These are phyloP conservation scores for Cladosporium sphaerospermum DNA, from an alignment of 2,329 filamentous ascomycete genomes.

Conservation along the genomic window DNA sequence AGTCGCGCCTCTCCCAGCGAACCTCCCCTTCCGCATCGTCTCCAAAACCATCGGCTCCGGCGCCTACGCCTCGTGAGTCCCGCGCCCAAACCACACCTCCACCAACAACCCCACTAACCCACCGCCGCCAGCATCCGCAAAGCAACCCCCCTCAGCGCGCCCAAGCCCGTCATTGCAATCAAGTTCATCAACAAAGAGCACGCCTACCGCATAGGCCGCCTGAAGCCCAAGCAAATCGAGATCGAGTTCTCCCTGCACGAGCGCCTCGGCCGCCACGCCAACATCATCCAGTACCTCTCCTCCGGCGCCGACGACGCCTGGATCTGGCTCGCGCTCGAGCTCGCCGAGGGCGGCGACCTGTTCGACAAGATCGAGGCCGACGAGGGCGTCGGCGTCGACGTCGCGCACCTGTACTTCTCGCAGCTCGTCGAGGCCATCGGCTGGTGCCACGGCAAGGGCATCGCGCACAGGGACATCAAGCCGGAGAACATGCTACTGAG, in stretches of 20 bases:
- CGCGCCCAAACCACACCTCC: not conserved
- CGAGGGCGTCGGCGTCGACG: conserved; percentile 85
- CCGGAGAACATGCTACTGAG: conserved; percentile 94
- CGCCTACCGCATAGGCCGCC: conserved; percentile 78
- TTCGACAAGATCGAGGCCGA: conserved; percentile 99
- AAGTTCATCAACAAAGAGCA: conserved; percentile 99
- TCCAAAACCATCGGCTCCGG: conserved; percentile 95
- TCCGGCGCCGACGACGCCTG: conserved; percentile 79
- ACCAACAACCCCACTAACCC: not conserved
- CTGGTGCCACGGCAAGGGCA: conserved; percentile 93
- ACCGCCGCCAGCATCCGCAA: conserved; percentile 72
- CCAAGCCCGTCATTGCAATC: conserved; percentile 81
- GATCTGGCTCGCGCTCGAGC: conserved; percentile 98
- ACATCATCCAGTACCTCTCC: conserved; percentile 89
- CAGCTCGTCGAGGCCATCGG: conserved; percentile 85
- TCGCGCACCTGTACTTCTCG: conserved; percentile 92
- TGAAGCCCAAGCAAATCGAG: conserved; percentile 80
- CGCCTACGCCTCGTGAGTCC: conserved; percentile 75
- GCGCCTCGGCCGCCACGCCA: conserved; percentile 73
- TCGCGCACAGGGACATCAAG: conserved; percentile 70
- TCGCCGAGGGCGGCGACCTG: conserved; percentile 87
- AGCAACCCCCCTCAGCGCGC: conserved; percentile 65
- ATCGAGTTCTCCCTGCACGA: conserved; percentile 90
- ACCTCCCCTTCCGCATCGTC: conserved; percentile 88
- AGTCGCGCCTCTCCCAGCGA: conserved; percentile 72